Conservation (phyloP, 176 grass and related monocot species). For the Zea mays region Zm-B73-REFERENCE-NAM-5.0 NC_050104.1:136740001-136740500, state of each 20-base stretch:
- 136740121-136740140: not conserved
- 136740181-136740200: not conserved
- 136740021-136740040: not conserved
- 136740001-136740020: not conserved
- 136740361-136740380: slow-evolving; percentile 63
- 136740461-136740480: slow-evolving; percentile 27
- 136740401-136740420: not conserved
- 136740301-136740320: slow-evolving; percentile 79
- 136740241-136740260: slow-evolving; percentile 34
- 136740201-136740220: not conserved
- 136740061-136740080: not conserved
- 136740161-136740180: not conserved
- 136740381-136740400: slow-evolving; percentile 53
- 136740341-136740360: slow-evolving; percentile 79
- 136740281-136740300: slow-evolving; percentile 71
- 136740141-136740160: not conserved
- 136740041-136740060: not conserved
- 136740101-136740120: not conserved
- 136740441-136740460: slow-evolving; percentile 42
- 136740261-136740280: slow-evolving; percentile 54
- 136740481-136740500: slow-evolving; percentile 13
- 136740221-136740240: slow-evolving; percentile 54
- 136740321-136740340: slow-evolving; percentile 77
- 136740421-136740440: slow-evolving; percentile 1
- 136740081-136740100: not conserved